phyloP scores from a whole-genome alignment of 139 green algal genomes.

The Picochlorum costavermella region DNA sequence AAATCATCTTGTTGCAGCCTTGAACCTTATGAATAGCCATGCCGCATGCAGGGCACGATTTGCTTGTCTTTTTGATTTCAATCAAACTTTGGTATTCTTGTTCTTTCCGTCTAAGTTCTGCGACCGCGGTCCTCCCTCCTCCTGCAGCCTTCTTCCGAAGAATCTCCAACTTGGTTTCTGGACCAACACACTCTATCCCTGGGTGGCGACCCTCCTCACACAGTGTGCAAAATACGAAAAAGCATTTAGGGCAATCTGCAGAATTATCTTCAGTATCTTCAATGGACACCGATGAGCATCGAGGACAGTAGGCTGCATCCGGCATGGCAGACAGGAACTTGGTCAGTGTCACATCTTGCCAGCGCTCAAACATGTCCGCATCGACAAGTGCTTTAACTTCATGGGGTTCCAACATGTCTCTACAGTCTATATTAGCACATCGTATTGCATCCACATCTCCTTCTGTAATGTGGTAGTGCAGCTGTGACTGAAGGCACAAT shows the following conservation, averaged over 20 bases:
- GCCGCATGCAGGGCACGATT: constrained; percentile 56
- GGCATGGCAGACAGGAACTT: constrained; percentile 65
- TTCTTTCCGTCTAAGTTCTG: constrained; percentile 19
- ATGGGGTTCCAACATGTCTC: constrained; percentile 28
- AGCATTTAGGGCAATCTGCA: constrained; percentile 59
- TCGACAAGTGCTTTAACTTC: constrained; percentile 31
- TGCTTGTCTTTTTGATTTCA: constrained; percentile 32
- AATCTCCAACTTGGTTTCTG: constrained; percentile 32
- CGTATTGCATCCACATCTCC: constrained; percentile 48
- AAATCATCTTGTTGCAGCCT: constrained; percentile 88
- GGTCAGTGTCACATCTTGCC: constrained; percentile 67
- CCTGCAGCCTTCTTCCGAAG: constrained; percentile 31
- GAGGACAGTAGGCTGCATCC: constrained; percentile 76
- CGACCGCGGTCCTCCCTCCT: constrained; percentile 3
- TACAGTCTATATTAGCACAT: constrained; percentile 61
- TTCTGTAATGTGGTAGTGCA: constrained; percentile 39
- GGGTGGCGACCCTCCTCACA: constrained; percentile 63
- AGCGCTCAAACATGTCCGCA: constrained; percentile 41
- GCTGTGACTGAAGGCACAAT: constrained; percentile 47
- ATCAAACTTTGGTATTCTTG: constrained; percentile 25
- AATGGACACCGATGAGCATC: constrained; percentile 53
- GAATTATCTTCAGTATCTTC: constrained; percentile 65
- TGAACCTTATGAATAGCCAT: constrained; percentile 55
- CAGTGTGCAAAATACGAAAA: constrained; percentile 71
- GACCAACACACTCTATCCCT: constrained; percentile 36